These are phyloP conservation scores for Magnolia officinalis DNA, from an alignment of 164 flowering plant genomes.

Conservation along the genomic window DNA sequence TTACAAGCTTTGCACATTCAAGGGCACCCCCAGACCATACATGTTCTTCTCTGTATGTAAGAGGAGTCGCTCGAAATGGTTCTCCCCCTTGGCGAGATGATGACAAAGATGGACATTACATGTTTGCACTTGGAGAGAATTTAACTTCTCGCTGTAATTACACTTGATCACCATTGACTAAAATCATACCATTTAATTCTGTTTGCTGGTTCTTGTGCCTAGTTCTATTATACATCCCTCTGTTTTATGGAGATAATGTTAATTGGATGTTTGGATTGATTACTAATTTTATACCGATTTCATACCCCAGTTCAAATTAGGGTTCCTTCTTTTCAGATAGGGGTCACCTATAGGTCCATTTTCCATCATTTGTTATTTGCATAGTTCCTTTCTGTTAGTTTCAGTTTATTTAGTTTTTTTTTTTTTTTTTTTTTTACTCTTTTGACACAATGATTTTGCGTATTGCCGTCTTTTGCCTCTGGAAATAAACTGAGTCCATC, in stretches of 20 bases:
- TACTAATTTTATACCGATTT: too few species aligned
- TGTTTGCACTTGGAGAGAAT: slow-evolving; percentile 95
- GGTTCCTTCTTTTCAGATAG: not conserved
- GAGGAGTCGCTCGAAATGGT: slow-evolving; percentile 77
- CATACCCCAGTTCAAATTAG: not conserved
- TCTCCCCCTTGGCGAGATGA: slow-evolving; percentile 96
- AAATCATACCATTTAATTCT: not conserved
- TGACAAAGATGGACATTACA: slow-evolving; percentile 99
- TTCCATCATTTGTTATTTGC: not conserved
- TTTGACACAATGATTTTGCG: not conserved
- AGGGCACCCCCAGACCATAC: slow-evolving; percentile 52
- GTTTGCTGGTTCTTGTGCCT: not conserved
- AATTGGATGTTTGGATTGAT: not conserved
- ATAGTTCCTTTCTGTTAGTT: not conserved
- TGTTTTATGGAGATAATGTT: not conserved
- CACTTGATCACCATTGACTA: slow-evolving; percentile 41
- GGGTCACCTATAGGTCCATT: not conserved
- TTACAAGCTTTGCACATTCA: slow-evolving; percentile 63
- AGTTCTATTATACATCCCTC: not conserved
- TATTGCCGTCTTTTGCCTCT: too few species aligned
- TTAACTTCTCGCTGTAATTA: slow-evolving; percentile 99
- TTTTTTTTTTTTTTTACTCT: not conserved
- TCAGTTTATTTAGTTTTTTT: too few species aligned
- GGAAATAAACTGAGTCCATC: not conserved
- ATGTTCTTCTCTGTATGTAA: slow-evolving; percentile 47